Base-by-base conservation (phyloP, 306 rosid species). In the Abrus pulchellus region DNA sequence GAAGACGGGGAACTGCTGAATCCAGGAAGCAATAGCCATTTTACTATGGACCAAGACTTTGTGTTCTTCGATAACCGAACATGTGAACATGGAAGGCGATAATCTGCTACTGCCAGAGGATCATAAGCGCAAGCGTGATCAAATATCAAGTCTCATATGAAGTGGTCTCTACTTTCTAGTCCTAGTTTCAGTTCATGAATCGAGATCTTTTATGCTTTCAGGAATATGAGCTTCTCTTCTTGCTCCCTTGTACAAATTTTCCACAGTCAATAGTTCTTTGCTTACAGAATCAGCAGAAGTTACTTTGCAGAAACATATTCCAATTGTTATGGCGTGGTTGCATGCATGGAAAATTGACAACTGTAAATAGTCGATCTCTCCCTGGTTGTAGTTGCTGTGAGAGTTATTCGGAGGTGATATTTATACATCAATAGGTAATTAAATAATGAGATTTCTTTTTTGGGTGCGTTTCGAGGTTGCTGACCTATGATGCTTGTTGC, bases 61-160 rank as follows among this genome's bases (percentile, higher is more conserved):
- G 74, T 88, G 75, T 38, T 57, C 82, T 79, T 48, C 82, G 11
- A 74, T 80, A 38, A 70, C 69, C 20, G 82, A 66, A 61, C 90
- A 87, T 44, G 83, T 59, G 81, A 82, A 66, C 79, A 3, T 20
- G 0, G 82, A 80, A 62, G 85, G 57, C 49, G 96, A 84, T 78
- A 67, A 66, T 71, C 12, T 63, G 72, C 80, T 54, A 20, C 14
- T 59, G 74, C 82, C 63, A 12, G 84, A 71, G 54, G 80, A 84
- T 47, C 81, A 32, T 66, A 77, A 84, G 14, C 48, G 86, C 84
- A 73, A 74, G 69, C 86, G 75, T 74, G 90, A 87, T 72, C 85
- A 88, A 41, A 61, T 78, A 3, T 63, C 83, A 3, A 88, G 93
- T 85, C 90, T 90, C 45, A 86, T 89, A 72, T 91, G 89, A 93